A percentile compares a stretch with the other conserved stretches of the same genome.
These are phyloP conservation scores for Agaricus sinodeliciosus DNA, from an alignment of 768 basidiomycete genomes.

Conservation along the genomic window DNA sequence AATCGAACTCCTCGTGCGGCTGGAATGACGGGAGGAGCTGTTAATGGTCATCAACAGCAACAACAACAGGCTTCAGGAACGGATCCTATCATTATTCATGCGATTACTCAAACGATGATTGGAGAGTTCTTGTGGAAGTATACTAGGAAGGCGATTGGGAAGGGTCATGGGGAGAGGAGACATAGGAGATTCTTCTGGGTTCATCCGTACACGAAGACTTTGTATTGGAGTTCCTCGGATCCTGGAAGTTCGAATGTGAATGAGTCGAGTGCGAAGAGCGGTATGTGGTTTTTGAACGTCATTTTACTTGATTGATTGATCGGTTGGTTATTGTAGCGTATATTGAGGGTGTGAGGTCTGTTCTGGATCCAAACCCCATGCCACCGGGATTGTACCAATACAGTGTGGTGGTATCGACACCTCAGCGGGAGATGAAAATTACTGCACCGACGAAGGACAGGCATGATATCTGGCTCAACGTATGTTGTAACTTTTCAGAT, in stretches of 20 bases:
- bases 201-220: slow-evolving; percentile 96
- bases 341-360: slow-evolving; percentile 85
- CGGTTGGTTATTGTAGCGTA: slow-evolving; percentile 52
- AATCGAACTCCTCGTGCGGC: slow-evolving; percentile 35
- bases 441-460: slow-evolving; percentile 94
- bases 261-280: slow-evolving; percentile 94
- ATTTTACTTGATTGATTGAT: slow-evolving; percentile 2
- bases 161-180: slow-evolving; percentile 82
- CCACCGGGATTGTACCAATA: slow-evolving; percentile 91
- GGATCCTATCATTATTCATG: slow-evolving; percentile 88
- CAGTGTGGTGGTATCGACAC: slow-evolving; percentile 88
- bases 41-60: no score
- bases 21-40: slow-evolving; percentile 9
- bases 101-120: slow-evolving; percentile 99
- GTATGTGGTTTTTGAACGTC: slow-evolving; percentile 44
- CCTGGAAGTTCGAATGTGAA: slow-evolving; percentile 84
- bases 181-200: slow-evolving; percentile 99
- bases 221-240: slow-evolving; percentile 96
- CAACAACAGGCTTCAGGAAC: slow-evolving; percentile 35
- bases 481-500: slow-evolving; percentile 29
- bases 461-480: slow-evolving; percentile 95
- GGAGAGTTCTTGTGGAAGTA: slow-evolving; percentile 99
- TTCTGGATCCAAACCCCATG: slow-evolving; percentile 94
- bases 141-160: slow-evolving; percentile 82
- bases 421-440: slow-evolving; percentile 95